A percentile compares a stretch with the other conserved stretches of the same genome.
Evolutionary conservation across 495 filamentous ascomycete species (phyloP).

Genomic region (Achaetomiella virescens): DNA sequence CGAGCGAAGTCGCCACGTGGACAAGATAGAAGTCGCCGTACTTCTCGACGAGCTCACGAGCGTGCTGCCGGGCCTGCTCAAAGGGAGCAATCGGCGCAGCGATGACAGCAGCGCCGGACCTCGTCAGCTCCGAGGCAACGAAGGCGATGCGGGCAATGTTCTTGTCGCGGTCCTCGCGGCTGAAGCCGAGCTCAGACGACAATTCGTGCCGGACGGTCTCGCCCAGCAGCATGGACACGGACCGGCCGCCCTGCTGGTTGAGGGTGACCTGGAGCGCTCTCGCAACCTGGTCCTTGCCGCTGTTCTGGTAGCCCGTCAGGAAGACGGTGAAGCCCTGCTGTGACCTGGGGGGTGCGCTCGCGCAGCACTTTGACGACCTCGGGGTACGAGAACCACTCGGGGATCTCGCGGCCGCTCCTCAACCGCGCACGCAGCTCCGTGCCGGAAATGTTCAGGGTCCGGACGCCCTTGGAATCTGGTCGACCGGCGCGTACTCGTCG

Average conservation of each 20-base stretch:
- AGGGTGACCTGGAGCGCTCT: conserved; percentile 93
- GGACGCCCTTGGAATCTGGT: conserved; percentile 77
- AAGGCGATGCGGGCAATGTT: conserved; percentile 97
- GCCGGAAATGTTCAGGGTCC: conserved; percentile 94
- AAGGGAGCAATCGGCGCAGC: conserved; percentile 97
- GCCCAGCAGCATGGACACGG: conserved; percentile 87
- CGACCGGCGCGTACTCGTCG: conserved; percentile 91
- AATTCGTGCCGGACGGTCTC: conserved; percentile 93
- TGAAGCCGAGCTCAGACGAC: conserved; percentile 93
- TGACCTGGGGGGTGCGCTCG: conserved; percentile 84
- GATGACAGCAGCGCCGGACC: conserved; percentile 90
- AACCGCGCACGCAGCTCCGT: conserved; percentile 90
- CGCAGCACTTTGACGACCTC: conserved; percentile 94
- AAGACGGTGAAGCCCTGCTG: conserved; percentile 97
- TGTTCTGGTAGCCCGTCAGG: conserved; percentile 94
- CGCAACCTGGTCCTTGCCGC: conserved; percentile 92
- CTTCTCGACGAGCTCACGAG: conserved; percentile 78
- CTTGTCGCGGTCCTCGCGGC: conserved; percentile 82
- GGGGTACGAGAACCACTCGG: conserved; percentile 99
- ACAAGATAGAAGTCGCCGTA: conserved; percentile 88
- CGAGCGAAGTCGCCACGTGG: conserved; percentile 88
- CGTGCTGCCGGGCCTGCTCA: conserved; percentile 64
- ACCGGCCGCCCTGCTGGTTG: conserved; percentile 95
- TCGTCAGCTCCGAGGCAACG: conserved; percentile 88
- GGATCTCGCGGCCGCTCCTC: conserved; percentile 85